Evolutionary conservation across 768 basidiomycete genomes (phyloP).

Genomic region (Kwoniella sp.): DNA sequence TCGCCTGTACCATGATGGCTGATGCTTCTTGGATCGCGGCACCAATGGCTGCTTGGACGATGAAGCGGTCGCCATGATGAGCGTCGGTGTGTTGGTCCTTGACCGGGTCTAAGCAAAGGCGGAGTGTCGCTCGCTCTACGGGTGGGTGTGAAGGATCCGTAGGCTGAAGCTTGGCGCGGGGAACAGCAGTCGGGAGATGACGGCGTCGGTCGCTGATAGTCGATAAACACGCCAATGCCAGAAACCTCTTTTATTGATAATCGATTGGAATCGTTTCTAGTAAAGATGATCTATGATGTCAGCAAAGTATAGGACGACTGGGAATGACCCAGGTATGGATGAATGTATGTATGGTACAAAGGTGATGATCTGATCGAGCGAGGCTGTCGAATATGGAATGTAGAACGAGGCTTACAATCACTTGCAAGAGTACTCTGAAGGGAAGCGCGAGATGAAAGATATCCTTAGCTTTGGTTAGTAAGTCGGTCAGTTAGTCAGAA

Average conservation of each 20-base stretch:
- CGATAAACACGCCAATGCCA: not conserved
- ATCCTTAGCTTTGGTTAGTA: no score
- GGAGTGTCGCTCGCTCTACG: no score
- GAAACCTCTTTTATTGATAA: not conserved
- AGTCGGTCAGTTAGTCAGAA: conserved; percentile 3
- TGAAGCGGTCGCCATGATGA: conserved; percentile 32
- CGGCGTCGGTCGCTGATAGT: not conserved
- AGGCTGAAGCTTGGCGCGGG: not conserved
- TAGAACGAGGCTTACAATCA: not conserved
- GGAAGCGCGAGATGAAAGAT: no score
- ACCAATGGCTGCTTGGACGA: conserved; percentile 41
- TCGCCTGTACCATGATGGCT: conserved; percentile 33
- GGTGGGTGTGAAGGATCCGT: no score
- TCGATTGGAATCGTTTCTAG: not conserved
- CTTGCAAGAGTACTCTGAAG: no score
- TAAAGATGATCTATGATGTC: not conserved
- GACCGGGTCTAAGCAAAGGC: not conserved
- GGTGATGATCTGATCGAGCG: not conserved
- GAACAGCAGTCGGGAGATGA: not conserved
- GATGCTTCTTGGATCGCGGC: conserved; percentile 21
- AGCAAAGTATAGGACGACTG: not conserved
- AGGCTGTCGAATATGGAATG: not conserved
- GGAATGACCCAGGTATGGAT: not conserved
- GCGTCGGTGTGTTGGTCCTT: not conserved
- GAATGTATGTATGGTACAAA: not conserved